Conservation (phyloP, 2,329 filamentous ascomycete species). For the Trichoderma sp. region DNA sequence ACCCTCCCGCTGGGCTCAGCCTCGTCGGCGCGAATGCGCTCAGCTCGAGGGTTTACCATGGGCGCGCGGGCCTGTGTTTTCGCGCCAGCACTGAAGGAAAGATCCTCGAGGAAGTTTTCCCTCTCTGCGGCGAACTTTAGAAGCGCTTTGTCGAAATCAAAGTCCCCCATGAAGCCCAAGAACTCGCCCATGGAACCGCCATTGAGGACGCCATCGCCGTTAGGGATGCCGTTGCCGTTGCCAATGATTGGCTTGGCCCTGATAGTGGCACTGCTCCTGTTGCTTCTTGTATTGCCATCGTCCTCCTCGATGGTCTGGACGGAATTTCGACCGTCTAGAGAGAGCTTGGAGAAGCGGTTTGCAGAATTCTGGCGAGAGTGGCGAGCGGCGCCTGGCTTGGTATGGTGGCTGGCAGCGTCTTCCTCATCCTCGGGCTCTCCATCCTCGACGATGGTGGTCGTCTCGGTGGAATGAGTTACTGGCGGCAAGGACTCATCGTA, state of each 20-base stretch:
- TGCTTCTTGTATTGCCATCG: conserved; percentile 58
- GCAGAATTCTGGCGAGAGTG: conserved; percentile 61
- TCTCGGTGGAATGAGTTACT: conserved; percentile 42
- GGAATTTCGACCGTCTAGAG: conserved; percentile 49
- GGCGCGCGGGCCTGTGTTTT: conserved; percentile 66
- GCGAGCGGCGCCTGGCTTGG: conserved; percentile 39
- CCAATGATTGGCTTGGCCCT: conserved; percentile 39
- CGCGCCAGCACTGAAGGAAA: conserved; percentile 82
- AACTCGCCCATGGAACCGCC: conserved; percentile 28
- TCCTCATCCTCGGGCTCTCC: conserved; percentile 60
- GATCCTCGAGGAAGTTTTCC: conserved; percentile 88
- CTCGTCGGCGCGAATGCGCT: conserved; percentile 78
- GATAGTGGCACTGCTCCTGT: conserved; percentile 65
- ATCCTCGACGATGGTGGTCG: conserved; percentile 62
- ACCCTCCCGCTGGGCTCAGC: conserved; percentile 47
- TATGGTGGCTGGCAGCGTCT: conserved; percentile 34
- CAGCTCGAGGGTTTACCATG: conserved; percentile 74
- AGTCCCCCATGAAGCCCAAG: conserved; percentile 53
- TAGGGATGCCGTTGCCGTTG: conserved; percentile 25
- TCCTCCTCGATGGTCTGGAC: conserved; percentile 55
- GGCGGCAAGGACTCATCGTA: conserved; percentile 54
- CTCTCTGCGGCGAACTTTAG: conserved; percentile 94
- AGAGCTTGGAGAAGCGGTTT: conserved; percentile 55
- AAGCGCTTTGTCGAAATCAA: conserved; percentile 90
- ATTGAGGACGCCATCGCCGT: conserved; percentile 24